Evolutionary conservation across 2,329 filamentous ascomycete genomes (phyloP), one percentile per base, ranked within the genome.

Genomic region (Ramularia endophylla): DNA sequence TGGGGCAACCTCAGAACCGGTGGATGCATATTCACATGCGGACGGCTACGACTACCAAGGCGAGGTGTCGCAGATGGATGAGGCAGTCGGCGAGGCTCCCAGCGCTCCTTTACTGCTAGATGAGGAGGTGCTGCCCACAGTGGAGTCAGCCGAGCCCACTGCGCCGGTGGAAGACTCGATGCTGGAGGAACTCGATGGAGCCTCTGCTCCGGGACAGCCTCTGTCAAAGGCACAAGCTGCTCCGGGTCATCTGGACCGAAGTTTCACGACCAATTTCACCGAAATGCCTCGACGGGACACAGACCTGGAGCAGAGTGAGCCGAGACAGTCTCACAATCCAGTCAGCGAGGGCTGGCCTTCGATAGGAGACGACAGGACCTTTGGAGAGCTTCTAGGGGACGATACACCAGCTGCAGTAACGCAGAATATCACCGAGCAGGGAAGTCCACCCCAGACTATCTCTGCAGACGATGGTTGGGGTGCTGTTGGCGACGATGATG

Each of bases 41-140:
- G 38, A 35, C 11, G 31, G 33, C 59, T 73, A 73, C 48, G 70
- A 72, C 42, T 65, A 69, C 44, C 70, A 74, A 43, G 65, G 70
- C 29, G 66, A 69, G 36, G 57, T 57, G 0, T 67, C 68, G 4
- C 56, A 65, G 8, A 53, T 72, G 48, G 70, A 72, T 38, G 63
- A 69, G 16, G 69, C 69, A 16, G 53, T 69, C 17, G 60, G 65
- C 15, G 69, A 72, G 38, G 66, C 65, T 38, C 61, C 57, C 9
- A 55, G 59, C 22, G 63, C 59, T 8, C 66, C 69, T 4, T 50
- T 73, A 28, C 57, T 72, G 31, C 55, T 61, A 11, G 64, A 70
- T 40, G 55, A 65, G 11, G 63, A 65, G 36, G 46, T 47, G 11
- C 40, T 50, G 16, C 60, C 66, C 4, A 58, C 59, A 1, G 45